phyloP scores from a whole-genome alignment of 73 alveolate species.

The Tetrahymena borealis region DNA sequence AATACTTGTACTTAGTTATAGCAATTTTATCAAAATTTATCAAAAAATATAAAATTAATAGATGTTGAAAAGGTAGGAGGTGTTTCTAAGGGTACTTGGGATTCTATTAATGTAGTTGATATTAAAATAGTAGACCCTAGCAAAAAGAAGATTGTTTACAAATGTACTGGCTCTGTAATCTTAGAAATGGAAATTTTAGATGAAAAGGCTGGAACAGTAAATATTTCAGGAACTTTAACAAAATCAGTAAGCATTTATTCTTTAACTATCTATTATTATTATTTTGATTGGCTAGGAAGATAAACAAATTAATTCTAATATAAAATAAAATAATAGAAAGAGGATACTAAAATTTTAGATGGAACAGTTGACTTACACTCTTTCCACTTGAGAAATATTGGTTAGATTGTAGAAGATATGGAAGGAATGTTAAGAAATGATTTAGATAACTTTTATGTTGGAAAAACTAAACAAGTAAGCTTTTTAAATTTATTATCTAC shows the following conservation, averaged over 20 bases:
- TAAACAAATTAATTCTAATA: no score
- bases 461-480: slow-evolving; percentile 38
- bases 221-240: slow-evolving; percentile 36
- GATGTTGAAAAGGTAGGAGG: slow-evolving; percentile 50
- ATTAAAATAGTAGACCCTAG: slow-evolving; percentile 10
- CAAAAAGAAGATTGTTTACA: slow-evolving; percentile 14
- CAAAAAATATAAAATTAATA: neutral
- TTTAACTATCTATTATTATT: neutral
- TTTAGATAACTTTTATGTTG: slow-evolving; percentile 28
- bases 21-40: neutral
- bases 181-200: slow-evolving; percentile 24
- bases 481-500: neutral
- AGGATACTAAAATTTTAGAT: slow-evolving; percentile 1
- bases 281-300: neutral
- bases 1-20: no score
- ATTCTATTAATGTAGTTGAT: slow-evolving; percentile 59
- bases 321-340: no score
- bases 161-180: slow-evolving; percentile 32
- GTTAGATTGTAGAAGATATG: slow-evolving; percentile 22
- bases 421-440: slow-evolving; percentile 12
- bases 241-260: slow-evolving; percentile 7
- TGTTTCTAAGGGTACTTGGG: slow-evolving; percentile 69
- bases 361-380: slow-evolving; percentile 4
- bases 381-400: slow-evolving; percentile 29
- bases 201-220: slow-evolving; percentile 11